Base-by-base conservation (phyloP, 2,329 filamentous ascomycete species). In the Boeremia lycopersici region DNA sequence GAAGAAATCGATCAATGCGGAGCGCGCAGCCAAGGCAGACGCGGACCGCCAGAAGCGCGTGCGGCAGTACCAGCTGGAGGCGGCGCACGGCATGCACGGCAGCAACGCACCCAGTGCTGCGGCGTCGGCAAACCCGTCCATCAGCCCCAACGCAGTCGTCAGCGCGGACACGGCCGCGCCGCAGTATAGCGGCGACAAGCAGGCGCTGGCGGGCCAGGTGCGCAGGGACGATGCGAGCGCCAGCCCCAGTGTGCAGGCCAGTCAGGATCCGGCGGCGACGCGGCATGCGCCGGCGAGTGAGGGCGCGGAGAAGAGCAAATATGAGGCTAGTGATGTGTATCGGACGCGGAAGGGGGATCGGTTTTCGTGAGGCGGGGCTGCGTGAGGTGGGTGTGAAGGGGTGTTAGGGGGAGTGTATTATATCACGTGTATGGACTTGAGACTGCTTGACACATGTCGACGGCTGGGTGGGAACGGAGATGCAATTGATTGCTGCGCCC, bases 1-100 rank as follows among this genome's bases (percentile, higher is more conserved):
- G 61, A 99, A 99, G 83, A 84, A 86, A 72, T 88, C 88, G 75
- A 96, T 99, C 83, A 96, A 97, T 74, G 90, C 90, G 65, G 92
- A 97, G 77, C 90, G 93, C 61, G 86, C 89, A 57, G 83, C 85
- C 65, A 87, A 89, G 78, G 88, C 73, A 83, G 78, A 83, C 82
- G 66, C 67, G 50, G 73, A 73, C 55, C 69, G 61, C 45, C 61
- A 63, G 48, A 74, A 72, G 50, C 69, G 71, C 31, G 45, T 63
- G 31, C 61, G 66, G 29, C 65, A 72, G 29, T 67, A 63, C 61
- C 50, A 74, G 47, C 67, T 75, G 33, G 73, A 75, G 56, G 58
- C 68, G 29, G 43, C 58, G 3, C 42, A 64, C 50, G 53, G 53
- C 3, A 15, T 56, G 25, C 52, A 50, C 23, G 25, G 8, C 19